Base-by-base conservation (phyloP, 2,329 filamentous ascomycete species). In the Coniella lustricola region DNA sequence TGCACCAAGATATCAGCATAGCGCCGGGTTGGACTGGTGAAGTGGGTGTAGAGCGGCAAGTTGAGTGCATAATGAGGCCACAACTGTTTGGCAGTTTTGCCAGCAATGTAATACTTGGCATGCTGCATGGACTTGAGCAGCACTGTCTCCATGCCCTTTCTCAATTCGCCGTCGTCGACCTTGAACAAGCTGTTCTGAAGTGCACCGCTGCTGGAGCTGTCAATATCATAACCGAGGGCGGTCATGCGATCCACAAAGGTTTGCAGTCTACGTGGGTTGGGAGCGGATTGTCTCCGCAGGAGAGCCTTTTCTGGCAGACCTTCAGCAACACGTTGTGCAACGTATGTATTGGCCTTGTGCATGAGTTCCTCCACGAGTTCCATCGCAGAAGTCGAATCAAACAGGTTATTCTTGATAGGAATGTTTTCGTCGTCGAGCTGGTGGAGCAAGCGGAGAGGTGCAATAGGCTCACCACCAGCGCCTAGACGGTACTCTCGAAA, bases 401-500 rank as follows among this genome's bases (percentile, higher is more conserved):
- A 98, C 55, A 98, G 87, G 70, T 97, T 98, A 64, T 89, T 82
- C 70, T 95, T 90, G 35, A 97, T 90, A 2, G 91, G 93, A 46
- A 96, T 89, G 66, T 97, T 97, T 74, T 98, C 93, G 59, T 98
- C 93, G 58, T 98, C 93, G 35, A 97, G 77, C 69, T 95, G 90
- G 67, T 95, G 90, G 53, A 97, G 74, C 40, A 98, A 77, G 49
- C 93, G 86, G 45, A 98, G 79, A 35, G 91, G 84, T 31, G 90
- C 86, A 59, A 95, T 87, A 12, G 86, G 82, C 55, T 86, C 81
- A 37, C 82, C 82, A 32, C 86, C 85, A 45, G 90, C 84, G 49
- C 86, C 87, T 51, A 96, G 85, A 51, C 93, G 86, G 43, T 81
- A 76, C 69, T 96, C 88, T 37, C 90, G 85, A 76, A 97, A 94